Conservation (phyloP, 75 land plant species). For the Azolla pinnata region DNA sequence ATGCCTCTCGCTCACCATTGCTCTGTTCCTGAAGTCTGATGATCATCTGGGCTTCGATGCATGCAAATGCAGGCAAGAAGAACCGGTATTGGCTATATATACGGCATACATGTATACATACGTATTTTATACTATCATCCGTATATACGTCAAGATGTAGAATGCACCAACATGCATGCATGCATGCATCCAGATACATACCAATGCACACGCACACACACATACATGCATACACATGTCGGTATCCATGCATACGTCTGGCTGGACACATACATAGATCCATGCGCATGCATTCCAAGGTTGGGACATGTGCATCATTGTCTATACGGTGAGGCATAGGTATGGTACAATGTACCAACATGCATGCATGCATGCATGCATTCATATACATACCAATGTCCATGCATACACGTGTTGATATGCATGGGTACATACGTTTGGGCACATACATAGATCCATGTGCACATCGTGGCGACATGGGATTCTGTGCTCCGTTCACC, state of each 20-base stretch:
- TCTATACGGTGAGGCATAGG: background rate
- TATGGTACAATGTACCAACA: background rate
- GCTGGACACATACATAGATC: background rate
- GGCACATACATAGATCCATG: background rate
- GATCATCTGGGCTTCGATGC: too few species aligned
- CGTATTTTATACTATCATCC: too few species aligned
- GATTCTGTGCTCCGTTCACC: too few species aligned
- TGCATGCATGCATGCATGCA: background rate
- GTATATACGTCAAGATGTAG: too few species aligned
- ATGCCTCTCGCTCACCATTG: too few species aligned
- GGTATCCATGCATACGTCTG: background rate
- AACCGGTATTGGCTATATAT: too few species aligned
- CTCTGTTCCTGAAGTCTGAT: too few species aligned
- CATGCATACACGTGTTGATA: background rate
- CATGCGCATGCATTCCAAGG: background rate
- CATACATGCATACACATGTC: background rate
- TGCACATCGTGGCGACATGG: too few species aligned
- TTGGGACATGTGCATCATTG: background rate
- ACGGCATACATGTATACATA: too few species aligned
- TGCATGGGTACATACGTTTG: background rate
- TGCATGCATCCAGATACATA: background rate
- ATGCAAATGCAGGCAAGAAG: too few species aligned
- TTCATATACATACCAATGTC: background rate
- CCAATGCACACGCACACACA: background rate
- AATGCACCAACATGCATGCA: background rate